These are phyloP conservation scores for Diatrype stigma DNA, from an alignment of 2,329 filamentous ascomycete genomes.

Conservation along the genomic window DNA sequence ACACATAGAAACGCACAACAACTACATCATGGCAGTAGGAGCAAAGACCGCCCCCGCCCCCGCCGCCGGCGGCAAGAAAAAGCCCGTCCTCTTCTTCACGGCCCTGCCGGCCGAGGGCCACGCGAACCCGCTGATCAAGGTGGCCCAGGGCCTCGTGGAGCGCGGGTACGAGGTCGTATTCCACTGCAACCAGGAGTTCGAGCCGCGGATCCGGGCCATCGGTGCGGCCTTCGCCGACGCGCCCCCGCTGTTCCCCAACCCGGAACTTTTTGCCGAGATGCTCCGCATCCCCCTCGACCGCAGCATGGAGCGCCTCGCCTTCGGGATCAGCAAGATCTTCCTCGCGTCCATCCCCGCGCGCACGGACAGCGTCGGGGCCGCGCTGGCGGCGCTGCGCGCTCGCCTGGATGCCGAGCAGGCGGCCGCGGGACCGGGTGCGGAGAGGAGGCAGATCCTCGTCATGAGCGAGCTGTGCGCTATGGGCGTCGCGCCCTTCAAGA, in stretches of 20 bases:
- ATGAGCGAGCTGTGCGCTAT: constrained; percentile 37
- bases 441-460: constrained; percentile 39
- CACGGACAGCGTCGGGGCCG: constrained; percentile 28
- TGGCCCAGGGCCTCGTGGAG: constrained; percentile 28
- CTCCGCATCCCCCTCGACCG: constrained; percentile 10
- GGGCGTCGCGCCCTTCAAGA: constrained; percentile 33
- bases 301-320: constrained; percentile 22
- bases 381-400: constrained; percentile 30
- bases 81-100: constrained; percentile 18
- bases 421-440: too few species aligned
- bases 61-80: too few species aligned
- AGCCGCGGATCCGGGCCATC: constrained; percentile 25
- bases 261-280: neutral
- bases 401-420: constrained; percentile 24
- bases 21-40: too few species aligned
- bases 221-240: constrained; percentile 30
- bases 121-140: constrained; percentile 15
- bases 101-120: constrained; percentile 18
- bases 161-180: constrained; percentile 36
- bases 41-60: too few species aligned
- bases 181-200: constrained; percentile 26
- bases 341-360: constrained; percentile 28
- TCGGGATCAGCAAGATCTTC: constrained; percentile 31
- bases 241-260: neutral
- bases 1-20: too few species aligned